phyloP scores from a whole-genome alignment of 2,329 filamentous ascomycete species.

The Colletotrichum tanaceti region DNA sequence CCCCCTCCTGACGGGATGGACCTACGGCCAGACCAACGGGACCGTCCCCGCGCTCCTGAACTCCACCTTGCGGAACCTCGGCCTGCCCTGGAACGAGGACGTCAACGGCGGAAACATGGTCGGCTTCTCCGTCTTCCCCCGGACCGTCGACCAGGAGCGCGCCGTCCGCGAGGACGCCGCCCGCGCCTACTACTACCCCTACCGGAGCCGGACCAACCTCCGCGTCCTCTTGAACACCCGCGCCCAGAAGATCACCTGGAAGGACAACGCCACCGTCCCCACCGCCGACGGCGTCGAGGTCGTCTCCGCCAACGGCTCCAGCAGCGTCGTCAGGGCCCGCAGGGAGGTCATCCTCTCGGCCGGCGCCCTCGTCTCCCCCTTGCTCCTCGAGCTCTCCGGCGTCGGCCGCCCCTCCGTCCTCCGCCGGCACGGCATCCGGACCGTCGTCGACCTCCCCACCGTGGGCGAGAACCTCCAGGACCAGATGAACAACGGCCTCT shows the following conservation, averaged over 20 bases:
- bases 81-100: slow-evolving; percentile 52
- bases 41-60: slow-evolving; percentile 47
- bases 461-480: slow-evolving; percentile 66
- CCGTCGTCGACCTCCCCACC: slow-evolving; percentile 58
- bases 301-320: slow-evolving; percentile 50
- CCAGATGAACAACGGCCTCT: slow-evolving; percentile 54
- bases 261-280: slow-evolving; percentile 10
- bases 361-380: slow-evolving; percentile 62
- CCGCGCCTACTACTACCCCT: slow-evolving; percentile 55
- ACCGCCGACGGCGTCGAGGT: slow-evolving; percentile 53
- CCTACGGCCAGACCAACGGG: slow-evolving; percentile 49
- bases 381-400: slow-evolving; percentile 65
- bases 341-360: slow-evolving; percentile 62
- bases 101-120: slow-evolving; percentile 53
- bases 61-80: slow-evolving; percentile 47
- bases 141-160: slow-evolving; percentile 52
- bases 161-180: slow-evolving; percentile 56
- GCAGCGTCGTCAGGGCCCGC: slow-evolving; percentile 50
- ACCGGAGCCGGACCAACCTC: slow-evolving; percentile 53
- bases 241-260: slow-evolving; percentile 33
- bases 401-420: slow-evolving; percentile 59
- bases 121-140: slow-evolving; percentile 54
- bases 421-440: slow-evolving; percentile 55
- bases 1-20: slow-evolving; percentile 52
- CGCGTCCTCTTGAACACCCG: slow-evolving; percentile 30